Base-by-base conservation (phyloP, 2,329 filamentous ascomycete genomes). In the Alternaria sp. region DNA sequence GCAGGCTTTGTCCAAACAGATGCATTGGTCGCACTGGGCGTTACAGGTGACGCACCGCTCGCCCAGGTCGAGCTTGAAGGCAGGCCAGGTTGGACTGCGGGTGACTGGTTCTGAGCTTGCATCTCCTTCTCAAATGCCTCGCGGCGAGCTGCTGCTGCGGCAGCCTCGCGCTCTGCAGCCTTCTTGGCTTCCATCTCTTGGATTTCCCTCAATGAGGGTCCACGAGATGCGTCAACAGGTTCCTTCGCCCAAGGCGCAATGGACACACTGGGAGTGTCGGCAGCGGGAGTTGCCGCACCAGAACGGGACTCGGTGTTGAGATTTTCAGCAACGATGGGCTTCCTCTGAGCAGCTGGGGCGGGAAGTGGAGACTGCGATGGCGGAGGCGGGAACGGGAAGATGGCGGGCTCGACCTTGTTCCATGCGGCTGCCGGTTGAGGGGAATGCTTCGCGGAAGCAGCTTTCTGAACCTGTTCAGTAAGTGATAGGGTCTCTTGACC, bases 191-290 rank as follows among this genome's bases (percentile, higher is more conserved):
- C 96, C 5, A 93, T 91, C 79, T 97, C 95, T 79, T 99, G 96
- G 23, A 99, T 99, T 77, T 99, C 94, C 82, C 94, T 97, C 66
- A 99, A 84, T 64, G 94, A 97, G 3, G 95, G 96, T 0, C 94
- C 94, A 80, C 92, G 96, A 44, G 92, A 89, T 6, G 85, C 82
- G 53, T 92, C 90, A 44, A 84, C 82, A 3, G 87, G 87, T 68
- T 98, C 94, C 79, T 96, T 96, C 6, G 96, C 96, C 96, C 96
- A 99, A 0, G 96, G 96, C 0, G 96, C 96, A 69, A 97, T 83
- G 0, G 95, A 93, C 5, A 94, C 86, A 55, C 86, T 85, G 7
- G 87, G 86, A 2, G 87, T 87, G 56, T 91, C 89, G 26, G 86
- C 82, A 0, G 87, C 84, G 28, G 92, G 94, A 0, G 93, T 96